Percentiles rank a stretch among this genome's conserved stretches.
Conservation (phyloP, 805 yeast genomes). For the Wickerhamomyces xylosicus region DNA sequence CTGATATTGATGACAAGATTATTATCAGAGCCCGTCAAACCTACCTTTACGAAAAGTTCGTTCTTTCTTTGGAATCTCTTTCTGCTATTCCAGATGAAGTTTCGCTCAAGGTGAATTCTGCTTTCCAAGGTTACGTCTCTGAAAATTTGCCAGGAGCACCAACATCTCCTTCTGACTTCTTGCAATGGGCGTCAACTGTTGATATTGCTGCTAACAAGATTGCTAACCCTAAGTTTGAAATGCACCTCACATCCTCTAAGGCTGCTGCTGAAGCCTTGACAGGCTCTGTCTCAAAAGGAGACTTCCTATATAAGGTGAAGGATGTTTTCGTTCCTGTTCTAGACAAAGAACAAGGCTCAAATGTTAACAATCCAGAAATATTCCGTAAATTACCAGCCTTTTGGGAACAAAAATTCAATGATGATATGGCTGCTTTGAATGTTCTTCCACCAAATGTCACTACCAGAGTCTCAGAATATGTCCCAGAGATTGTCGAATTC, state of each 20-base stretch:
- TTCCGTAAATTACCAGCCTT: slow-evolving; percentile 75
- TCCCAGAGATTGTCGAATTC: slow-evolving; percentile 82
- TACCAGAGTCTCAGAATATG: slow-evolving; percentile 91
- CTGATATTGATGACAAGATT: slow-evolving; percentile 98
- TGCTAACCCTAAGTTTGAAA: slow-evolving; percentile 73
- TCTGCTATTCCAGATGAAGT: slow-evolving; percentile 24
- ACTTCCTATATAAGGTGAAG: slow-evolving; percentile 43
- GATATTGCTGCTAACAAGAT: slow-evolving; percentile 40
- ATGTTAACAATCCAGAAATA: slow-evolving; percentile 75
- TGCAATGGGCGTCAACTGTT: slow-evolving; percentile 38
- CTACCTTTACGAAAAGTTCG: slow-evolving; percentile 60
- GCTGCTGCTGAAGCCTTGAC: slow-evolving; percentile 39
- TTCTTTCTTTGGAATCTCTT: slow-evolving; percentile 19
- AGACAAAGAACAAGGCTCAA: slow-evolving; percentile 62
- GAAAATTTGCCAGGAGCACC: slow-evolving; percentile 44
- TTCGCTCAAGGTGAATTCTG: slow-evolving; percentile 26
- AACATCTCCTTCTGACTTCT: slow-evolving; percentile 26
- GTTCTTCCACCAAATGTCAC: slow-evolving; percentile 79
- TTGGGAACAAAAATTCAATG: slow-evolving; percentile 82
- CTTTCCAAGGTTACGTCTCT: slow-evolving; percentile 37
- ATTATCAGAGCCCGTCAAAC: slow-evolving; percentile 90
- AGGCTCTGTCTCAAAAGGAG: slow-evolving; percentile 19
- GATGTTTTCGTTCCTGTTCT: slow-evolving; percentile 67
- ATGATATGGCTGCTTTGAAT: slow-evolving; percentile 78
- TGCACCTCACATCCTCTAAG: slow-evolving; percentile 62